Evolutionary conservation across 176 grass and related monocot species (phyloP).

Genomic region (Eremochloa ophiuroides): DNA sequence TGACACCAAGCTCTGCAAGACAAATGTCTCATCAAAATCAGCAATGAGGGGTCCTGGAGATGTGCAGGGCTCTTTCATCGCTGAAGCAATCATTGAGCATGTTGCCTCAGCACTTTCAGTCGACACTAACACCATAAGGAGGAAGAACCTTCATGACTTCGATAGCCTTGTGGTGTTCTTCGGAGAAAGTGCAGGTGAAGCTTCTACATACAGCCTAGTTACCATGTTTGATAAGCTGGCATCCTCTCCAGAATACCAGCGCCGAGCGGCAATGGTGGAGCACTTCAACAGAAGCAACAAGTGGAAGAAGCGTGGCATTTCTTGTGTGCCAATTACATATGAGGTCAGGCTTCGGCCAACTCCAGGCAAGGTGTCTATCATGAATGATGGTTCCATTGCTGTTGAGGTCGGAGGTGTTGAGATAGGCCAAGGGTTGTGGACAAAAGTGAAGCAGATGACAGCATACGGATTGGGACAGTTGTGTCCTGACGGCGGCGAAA

Average conservation of each 20-base stretch:
- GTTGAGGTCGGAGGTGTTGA: conserved; percentile 87
- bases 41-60: conserved; percentile 67
- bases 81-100: conserved; percentile 84
- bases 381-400: conserved; percentile 77
- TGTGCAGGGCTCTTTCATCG: conserved; percentile 75
- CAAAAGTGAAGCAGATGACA: conserved; percentile 85
- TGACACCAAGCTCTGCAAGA: conserved; percentile 71
- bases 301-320: conserved; percentile 88
- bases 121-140: conserved; percentile 54
- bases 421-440: conserved; percentile 82
- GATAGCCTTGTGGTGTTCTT: conserved; percentile 59
- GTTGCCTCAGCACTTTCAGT: conserved; percentile 51
- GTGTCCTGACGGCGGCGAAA: conserved; percentile 31
- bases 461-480: conserved; percentile 59
- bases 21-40: conserved; percentile 67
- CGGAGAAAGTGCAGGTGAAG: conserved; percentile 26
- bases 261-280: conserved; percentile 15
- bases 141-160: conserved; percentile 69
- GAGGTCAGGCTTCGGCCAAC: conserved; percentile 20
- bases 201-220: conserved; percentile 61
- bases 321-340: conserved; percentile 68
- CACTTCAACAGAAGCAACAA: conserved; percentile 54
- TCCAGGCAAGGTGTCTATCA: conserved; percentile 80
- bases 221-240: conserved; percentile 65
- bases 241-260: conserved; percentile 50